Base-by-base conservation (phyloP, 1,139 yeast genomes). In the Groenewaldozyma sp. region DNA sequence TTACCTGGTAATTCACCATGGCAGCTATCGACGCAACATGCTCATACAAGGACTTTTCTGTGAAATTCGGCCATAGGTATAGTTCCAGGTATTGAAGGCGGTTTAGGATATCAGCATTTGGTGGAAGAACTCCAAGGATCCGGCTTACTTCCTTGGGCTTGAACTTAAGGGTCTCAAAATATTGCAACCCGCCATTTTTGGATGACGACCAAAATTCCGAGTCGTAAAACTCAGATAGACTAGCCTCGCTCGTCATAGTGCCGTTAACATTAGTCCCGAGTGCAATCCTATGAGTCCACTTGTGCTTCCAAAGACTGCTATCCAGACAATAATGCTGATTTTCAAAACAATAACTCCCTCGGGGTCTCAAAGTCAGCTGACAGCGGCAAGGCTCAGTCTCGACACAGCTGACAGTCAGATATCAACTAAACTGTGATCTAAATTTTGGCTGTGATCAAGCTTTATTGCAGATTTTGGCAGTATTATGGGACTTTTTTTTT, bases 31-130 rank as follows among this genome's bases (percentile, higher is more conserved):
- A 53, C 37, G 64, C 62, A 3, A 70, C 55, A 46, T 72, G 76
- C 19, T 56, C 62, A 28, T 59, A 53, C 1, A 70, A 58, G 4
- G 62, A 56, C 39, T 70, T 71, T 13, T 53, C 58, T 36, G 62
- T 62, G 43, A 70, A 69, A 34, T 53, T 48, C 3, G 58, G 59
- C 76, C 75, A 72, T 10, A 70, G 55, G 31, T 50, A 60, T 42
- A 31, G 35, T 36, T 56, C 58, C 14, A 56, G 35, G 31, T 43
- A 51, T 21, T 41, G 40, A 22, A 48, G 33, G 24, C 46, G 40
- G 26, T 51, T 50, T 33, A 56, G 38, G 14, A 42, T 37, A 6
- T 35, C 14, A 29, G 22, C n/a, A 10, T 14, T 5, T 16, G 28
- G 31, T 26, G 40, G n/a, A n/a, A 35, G 16, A 9, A 11, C 20